Evolutionary conservation across 2,329 filamentous ascomycete genomes (phyloP).

Genomic region (Fusarium phyllophilum): DNA sequence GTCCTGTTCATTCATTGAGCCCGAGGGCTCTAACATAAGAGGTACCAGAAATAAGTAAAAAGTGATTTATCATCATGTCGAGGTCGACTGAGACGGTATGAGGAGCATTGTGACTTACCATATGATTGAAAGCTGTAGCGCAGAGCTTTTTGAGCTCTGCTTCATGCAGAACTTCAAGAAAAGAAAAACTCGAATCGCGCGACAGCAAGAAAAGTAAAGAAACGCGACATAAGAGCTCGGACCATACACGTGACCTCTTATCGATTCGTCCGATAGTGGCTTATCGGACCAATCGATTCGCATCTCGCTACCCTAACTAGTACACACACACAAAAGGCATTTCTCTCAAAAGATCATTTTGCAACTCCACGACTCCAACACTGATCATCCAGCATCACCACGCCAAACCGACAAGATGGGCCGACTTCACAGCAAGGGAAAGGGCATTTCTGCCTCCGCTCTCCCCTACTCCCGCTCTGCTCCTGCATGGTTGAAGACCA

Average conservation of each 20-base stretch:
- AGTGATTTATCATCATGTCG: constrained; percentile 77
- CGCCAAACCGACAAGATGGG: constrained; percentile 76
- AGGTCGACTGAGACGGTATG: constrained; percentile 37
- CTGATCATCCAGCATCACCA: constrained; percentile 45
- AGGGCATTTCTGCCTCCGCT: constrained; percentile 97
- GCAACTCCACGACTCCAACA: constrained; percentile 52
- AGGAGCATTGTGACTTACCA: constrained; percentile 48
- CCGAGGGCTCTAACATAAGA: constrained; percentile 86
- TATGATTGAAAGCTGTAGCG: neutral
- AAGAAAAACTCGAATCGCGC: constrained; percentile 26
- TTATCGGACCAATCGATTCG: neutral
- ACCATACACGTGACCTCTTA: constrained; percentile 24
- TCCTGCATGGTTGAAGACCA: constrained; percentile 98
- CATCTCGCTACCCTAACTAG: constrained; percentile 53
- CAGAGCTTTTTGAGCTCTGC: neutral
- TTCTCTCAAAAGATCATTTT: constrained; percentile 42
- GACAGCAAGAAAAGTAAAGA: constrained; percentile 33
- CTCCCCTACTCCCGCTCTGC: constrained; percentile 95
- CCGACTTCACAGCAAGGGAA: constrained; percentile 99
- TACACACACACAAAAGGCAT: constrained; percentile 14
- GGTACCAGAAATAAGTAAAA: constrained; percentile 88
- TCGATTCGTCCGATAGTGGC: neutral
- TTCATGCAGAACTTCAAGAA: neutral
- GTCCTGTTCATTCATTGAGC: constrained; percentile 85
- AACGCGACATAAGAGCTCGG: constrained; percentile 22